A percentile compares a stretch with the other conserved stretches of the same genome.
phyloP scores from a whole-genome alignment of 345 rosid species.

The Boechera stricta region DNA sequence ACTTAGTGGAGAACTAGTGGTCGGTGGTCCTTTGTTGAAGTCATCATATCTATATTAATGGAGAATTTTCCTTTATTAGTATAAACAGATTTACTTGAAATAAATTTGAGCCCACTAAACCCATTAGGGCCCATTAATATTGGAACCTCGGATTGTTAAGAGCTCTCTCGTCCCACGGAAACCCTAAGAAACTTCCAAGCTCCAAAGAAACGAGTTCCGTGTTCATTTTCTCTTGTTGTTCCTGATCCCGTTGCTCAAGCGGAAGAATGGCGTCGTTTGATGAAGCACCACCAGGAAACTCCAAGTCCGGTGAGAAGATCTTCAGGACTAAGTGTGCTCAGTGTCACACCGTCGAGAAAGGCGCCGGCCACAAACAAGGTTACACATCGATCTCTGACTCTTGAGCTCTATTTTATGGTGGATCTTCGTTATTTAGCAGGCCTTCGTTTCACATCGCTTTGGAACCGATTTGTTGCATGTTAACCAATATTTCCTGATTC shows the following conservation, averaged over 20 bases:
- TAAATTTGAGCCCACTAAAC: conserved; percentile 22
- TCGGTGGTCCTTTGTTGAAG: too few relatives aligned
- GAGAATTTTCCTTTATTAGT: too few relatives aligned
- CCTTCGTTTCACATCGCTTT: neutral
- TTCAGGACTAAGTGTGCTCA: conserved; percentile 74
- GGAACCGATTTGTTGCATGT: neutral
- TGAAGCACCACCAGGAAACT: conserved; percentile 67
- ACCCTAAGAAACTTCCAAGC: conserved; percentile 40
- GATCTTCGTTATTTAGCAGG: neutral
- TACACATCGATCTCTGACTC: conserved; percentile 25
- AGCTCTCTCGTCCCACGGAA: neutral
- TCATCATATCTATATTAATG: too few relatives aligned
- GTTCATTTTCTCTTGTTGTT: conserved; percentile 20
- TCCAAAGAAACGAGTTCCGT: conserved; percentile 27
- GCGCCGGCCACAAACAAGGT: conserved; percentile 78
- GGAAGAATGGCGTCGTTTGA: conserved; percentile 63
- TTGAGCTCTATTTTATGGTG: neutral
- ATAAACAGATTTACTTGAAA: neutral
- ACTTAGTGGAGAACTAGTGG: too few relatives aligned
- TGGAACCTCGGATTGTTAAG: neutral
- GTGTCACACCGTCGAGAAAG: conserved; percentile 71
- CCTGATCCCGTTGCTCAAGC: conserved; percentile 5
- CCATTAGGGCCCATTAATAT: conserved; percentile 24
- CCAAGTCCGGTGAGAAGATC: conserved; percentile 70
- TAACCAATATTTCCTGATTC: neutral